These are phyloP conservation scores for Peronospora tabacina DNA, from an alignment of 352 stramenopile genomes.

Conservation along the genomic window DNA sequence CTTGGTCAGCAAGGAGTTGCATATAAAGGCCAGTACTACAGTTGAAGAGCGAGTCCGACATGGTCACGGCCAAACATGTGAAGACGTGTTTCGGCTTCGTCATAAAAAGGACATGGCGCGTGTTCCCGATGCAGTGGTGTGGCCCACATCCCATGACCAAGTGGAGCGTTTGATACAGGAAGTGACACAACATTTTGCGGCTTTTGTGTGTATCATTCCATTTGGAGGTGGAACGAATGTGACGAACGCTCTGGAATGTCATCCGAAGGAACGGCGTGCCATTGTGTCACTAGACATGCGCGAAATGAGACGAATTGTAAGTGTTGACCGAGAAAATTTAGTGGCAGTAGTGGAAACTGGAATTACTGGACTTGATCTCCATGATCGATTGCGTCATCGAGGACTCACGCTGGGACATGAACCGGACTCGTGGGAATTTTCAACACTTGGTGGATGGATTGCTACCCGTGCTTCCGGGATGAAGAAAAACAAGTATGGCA, in stretches of 20 bases:
- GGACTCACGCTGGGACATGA: slow-evolving; percentile 90
- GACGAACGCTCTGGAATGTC: slow-evolving; percentile 54
- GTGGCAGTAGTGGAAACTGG: slow-evolving; percentile 82
- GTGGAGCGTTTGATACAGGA: slow-evolving; percentile 69
- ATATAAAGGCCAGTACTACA: slow-evolving; percentile 30
- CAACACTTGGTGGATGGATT: slow-evolving; percentile 89
- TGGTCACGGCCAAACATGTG: slow-evolving; percentile 63
- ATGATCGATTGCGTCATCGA: slow-evolving; percentile 71
- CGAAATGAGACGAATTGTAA: slow-evolving; percentile 71
- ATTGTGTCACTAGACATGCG: slow-evolving; percentile 94
- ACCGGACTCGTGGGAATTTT: slow-evolving; percentile 91
- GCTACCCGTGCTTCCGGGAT: slow-evolving; percentile 90
- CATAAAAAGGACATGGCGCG: slow-evolving; percentile 39
- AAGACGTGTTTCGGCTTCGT: slow-evolving; percentile 58
- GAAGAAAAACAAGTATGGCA: slow-evolving; percentile 92
- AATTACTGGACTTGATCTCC: slow-evolving; percentile 86
- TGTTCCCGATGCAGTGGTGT: slow-evolving; percentile 89
- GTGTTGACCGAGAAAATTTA: slow-evolving; percentile 84
- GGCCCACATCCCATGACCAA: slow-evolving; percentile 73
- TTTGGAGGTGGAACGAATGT: slow-evolving; percentile 92
- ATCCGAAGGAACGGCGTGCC: slow-evolving; percentile 60
- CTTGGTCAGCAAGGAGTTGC: slow-evolving; percentile 14
- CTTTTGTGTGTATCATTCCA: slow-evolving; percentile 88
- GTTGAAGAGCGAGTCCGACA: slow-evolving; percentile 58
- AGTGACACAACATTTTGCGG: slow-evolving; percentile 35